Base-by-base conservation (phyloP, 306 rosid species). In the Fragaria iinumae region DNA sequence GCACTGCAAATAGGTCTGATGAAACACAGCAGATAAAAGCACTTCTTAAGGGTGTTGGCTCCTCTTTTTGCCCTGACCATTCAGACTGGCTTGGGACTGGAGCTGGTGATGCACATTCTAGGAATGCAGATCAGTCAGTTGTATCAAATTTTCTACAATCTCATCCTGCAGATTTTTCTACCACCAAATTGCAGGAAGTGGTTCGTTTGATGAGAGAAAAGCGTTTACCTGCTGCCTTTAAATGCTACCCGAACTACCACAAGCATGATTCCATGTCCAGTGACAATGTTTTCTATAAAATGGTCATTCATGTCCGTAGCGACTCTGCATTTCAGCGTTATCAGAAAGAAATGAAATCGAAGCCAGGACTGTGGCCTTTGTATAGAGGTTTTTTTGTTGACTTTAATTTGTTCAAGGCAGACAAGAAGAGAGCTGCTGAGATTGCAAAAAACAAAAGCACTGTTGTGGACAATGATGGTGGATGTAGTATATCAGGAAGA, bases 301-400 rank as follows among this genome's bases (percentile, higher is more conserved):
- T 95, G 97, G 96, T 95, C 77, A 87, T 95, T 86, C 99, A 95
- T 45, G 96, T 95, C 50, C 99, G 79, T 78, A 86, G 96, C 27
- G 99, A 95, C 84, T 92, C 96, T 39, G 79, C 89, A 55, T 95
- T 95, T 71, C 86, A 95, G 55, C 83, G 97, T 78, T 95, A 92
- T 82, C 97, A 89, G 67, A 92, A 87, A 74, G 97, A 92, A 74
- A 86, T 92, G 96, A 92, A 97, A 97, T 92, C 62, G 62, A 90
- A 80, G 76, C 97, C 92, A 52, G 92, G 88, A 75, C 80, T 95
- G 75, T 95, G 99, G 99, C 97, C 99, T 71, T 84, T 95, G 25
- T 95, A 95, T 85, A 89, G 97, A 87, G 99, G 99, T 6, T 95
- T 90, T 80, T 95, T 95, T 71, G 86, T 92, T 71, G 97, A 92